Evolutionary conservation across 2,329 filamentous ascomycete species (phyloP).

Genomic region (Pyrenophora graminea): DNA sequence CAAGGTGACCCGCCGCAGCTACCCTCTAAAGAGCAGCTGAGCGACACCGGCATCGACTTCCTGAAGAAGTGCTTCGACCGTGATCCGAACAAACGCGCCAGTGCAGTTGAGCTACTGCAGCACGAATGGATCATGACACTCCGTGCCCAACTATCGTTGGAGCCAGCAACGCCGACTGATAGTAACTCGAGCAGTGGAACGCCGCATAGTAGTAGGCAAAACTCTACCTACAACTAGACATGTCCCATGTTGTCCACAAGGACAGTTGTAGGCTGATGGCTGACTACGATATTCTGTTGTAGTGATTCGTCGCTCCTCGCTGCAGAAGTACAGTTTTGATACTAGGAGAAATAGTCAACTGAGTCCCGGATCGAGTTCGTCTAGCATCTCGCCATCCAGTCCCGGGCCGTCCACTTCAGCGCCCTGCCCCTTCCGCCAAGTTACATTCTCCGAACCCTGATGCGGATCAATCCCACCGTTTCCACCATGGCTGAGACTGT

Average conservation of each 20-base stretch:
- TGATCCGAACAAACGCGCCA: slow-evolving; percentile 77
- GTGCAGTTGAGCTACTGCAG: slow-evolving; percentile 85
- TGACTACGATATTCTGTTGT: slow-evolving; percentile 6
- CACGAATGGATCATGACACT: slow-evolving; percentile 79
- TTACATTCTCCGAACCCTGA: slow-evolving; percentile 21
- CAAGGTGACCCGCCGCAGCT: slow-evolving; percentile 91
- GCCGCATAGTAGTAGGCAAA: slow-evolving; percentile 34
- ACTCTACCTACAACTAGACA: slow-evolving; percentile 39
- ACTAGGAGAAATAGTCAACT: neutral
- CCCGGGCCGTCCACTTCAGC: neutral
- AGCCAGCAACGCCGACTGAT: slow-evolving; percentile 52
- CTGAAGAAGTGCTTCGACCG: slow-evolving; percentile 82
- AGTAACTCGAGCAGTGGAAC: slow-evolving; percentile 24
- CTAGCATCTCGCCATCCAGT: neutral
- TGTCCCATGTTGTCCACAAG: neutral
- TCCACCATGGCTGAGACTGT: neutral
- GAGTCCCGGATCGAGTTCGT: neutral
- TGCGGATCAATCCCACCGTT: neutral
- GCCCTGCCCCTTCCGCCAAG: slow-evolving; percentile 1
- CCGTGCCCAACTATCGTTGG: slow-evolving; percentile 52
- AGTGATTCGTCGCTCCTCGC: slow-evolving; percentile 11
- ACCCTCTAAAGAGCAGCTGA: slow-evolving; percentile 81
- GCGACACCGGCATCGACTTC: slow-evolving; percentile 83
- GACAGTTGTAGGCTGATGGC: slow-evolving; percentile 1
- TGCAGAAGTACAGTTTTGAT: neutral